Percentiles rank a stretch among this genome's conserved stretches.
These are phyloP conservation scores for Pneumocystis canis DNA, from an alignment of 1,139 yeast genomes.

Conservation along the genomic window DNA sequence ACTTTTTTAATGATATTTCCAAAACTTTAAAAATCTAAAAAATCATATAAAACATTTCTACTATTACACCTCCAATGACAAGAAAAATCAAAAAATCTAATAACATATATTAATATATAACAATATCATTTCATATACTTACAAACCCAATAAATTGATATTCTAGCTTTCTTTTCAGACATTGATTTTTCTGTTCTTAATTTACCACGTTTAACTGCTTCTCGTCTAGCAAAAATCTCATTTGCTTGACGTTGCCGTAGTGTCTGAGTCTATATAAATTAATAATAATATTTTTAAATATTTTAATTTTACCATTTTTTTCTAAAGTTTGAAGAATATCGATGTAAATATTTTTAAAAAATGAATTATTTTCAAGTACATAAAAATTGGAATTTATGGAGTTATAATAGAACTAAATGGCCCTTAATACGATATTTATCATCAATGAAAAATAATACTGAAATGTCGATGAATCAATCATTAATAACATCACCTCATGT, in stretches of 20 bases:
- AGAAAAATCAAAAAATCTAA: neutral
- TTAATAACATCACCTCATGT: neutral
- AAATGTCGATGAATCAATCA: neutral
- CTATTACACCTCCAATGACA: neutral
- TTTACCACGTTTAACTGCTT: neutral
- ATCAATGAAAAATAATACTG: neutral
- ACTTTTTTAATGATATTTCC: neutral
- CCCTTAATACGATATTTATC: too few species aligned
- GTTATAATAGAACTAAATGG: too few species aligned
- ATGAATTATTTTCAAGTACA: neutral
- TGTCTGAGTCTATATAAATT: neutral
- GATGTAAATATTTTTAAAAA: neutral
- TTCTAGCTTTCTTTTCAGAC: neutral
- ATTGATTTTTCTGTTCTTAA: neutral
- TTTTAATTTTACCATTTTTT: neutral
- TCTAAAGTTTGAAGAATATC: neutral
- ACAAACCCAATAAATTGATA: neutral
- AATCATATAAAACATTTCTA: neutral
- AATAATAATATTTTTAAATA: neutral
- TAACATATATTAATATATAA: neutral
- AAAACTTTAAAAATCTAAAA: neutral
- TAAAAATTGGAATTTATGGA: neutral
- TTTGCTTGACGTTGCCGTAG: neutral
- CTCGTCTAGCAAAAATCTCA: neutral
- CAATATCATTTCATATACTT: neutral